These are phyloP conservation scores for Ceratocystiopsis sp. DNA, from an alignment of 2,329 filamentous ascomycete genomes.

Conservation along the genomic window DNA sequence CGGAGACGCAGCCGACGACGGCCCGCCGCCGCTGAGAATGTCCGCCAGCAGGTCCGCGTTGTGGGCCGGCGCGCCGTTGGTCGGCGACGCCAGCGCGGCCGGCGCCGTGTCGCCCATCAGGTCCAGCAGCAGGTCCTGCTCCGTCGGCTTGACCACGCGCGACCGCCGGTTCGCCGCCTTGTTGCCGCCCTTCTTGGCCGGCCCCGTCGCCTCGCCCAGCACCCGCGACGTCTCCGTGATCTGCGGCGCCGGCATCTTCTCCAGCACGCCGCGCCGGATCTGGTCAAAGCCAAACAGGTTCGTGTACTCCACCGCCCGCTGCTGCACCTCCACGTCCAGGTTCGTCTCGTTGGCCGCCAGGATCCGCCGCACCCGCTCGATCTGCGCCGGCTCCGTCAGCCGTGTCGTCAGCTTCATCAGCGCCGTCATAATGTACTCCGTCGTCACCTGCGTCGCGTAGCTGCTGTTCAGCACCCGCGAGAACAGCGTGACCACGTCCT, in stretches of 20 bases:
- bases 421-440: slow-evolving; percentile 90
- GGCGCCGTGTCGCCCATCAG: slow-evolving; percentile 68
- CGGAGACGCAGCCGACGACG: slow-evolving; percentile 15
- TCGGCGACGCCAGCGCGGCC: slow-evolving; percentile 29
- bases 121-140: slow-evolving; percentile 81
- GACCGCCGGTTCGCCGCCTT: slow-evolving; percentile 56
- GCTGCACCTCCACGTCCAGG: slow-evolving; percentile 88
- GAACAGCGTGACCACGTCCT: slow-evolving; percentile 86
- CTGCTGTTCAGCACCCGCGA: slow-evolving; percentile 83
- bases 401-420: slow-evolving; percentile 90
- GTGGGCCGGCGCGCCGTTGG: slow-evolving; percentile 46
- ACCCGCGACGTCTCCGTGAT: slow-evolving; percentile 92
- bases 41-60: slow-evolving; percentile 82
- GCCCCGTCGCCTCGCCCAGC: slow-evolving; percentile 56
- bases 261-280: slow-evolving; percentile 74
- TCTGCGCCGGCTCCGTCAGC: slow-evolving; percentile 64
- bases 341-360: slow-evolving; percentile 67
- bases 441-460: slow-evolving; percentile 78
- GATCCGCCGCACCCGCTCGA: slow-evolving; percentile 69
- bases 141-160: slow-evolving; percentile 65
- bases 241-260: slow-evolving; percentile 95
- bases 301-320: slow-evolving; percentile 84
- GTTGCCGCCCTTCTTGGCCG: slow-evolving; percentile 36
- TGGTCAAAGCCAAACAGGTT: slow-evolving; percentile 88
- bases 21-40: slow-evolving; percentile 61